Base-by-base conservation (phyloP, 768 basidiomycete species). In the Sporobolomyces roseus region DNA sequence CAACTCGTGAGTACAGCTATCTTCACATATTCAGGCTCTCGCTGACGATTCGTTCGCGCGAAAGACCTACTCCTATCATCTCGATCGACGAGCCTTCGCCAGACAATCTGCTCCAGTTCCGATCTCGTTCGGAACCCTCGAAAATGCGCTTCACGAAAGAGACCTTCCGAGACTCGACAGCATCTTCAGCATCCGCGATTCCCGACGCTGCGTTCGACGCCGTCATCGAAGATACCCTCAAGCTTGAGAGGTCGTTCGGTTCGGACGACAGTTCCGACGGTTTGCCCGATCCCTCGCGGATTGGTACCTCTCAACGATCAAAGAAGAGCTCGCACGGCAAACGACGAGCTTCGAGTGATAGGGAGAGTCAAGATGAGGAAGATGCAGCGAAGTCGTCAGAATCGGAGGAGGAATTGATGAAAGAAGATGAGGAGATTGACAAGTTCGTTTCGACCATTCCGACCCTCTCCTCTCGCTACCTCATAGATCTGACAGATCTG, bases 21-120 rank as follows among this genome's bases (percentile, higher is more conserved):
- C 21, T 17, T 43, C 38, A n/a, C n/a, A n/a, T n/a, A n/a, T n/a
- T 50, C 25, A 3, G 5, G 5, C 49, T 50, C 8, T 25, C 12
- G 49, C 49, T 50, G 49, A 50, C n/a, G 27, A 7, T 17, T 4
- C n/a, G 7, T 29, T 21, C 12, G 9, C 17, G 8, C 49, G 9
- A 19, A 30, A 23, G 23, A 17, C 27, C 46, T 30, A 3, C 17
- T 6, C 30, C 29, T 5, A 10, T 14, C 16, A 38, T 59, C 41
- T 21, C 48, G 1, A 38, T 64, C n/a, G 45, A n/a, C 10, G 19
- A 45, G 32, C 67, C 62, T 13, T 23, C 62, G 8, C 41, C 63
- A 43, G 56, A 52, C 6, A 59, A 66, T 46, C 36, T 66, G 36
- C 30, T 60, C 58, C 51, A 50, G 29, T 66, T 66, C 56, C 56